Conservation (phyloP, 1,284 basidiomycete species). For the Prillingera fragicola region DNA sequence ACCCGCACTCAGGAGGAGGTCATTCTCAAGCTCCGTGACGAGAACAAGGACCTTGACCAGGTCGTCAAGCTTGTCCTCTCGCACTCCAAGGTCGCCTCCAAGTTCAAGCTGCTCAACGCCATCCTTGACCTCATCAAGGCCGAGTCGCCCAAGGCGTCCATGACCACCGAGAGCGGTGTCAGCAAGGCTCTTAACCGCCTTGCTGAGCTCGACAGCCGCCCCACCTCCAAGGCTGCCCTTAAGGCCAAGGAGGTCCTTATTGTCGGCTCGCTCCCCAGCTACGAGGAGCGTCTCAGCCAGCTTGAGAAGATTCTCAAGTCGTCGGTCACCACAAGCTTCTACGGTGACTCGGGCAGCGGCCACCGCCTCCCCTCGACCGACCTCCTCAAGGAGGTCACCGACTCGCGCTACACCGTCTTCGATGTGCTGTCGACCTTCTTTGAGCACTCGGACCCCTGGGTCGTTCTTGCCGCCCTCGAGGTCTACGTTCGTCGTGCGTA, state of each 20-base stretch:
- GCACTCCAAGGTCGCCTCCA: constrained; percentile 90
- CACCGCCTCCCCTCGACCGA: constrained; percentile 73
- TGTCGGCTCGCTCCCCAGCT: constrained; percentile 90
- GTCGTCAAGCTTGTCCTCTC: constrained; percentile 84
- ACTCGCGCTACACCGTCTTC: constrained; percentile 94
- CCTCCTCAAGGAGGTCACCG: constrained; percentile 84
- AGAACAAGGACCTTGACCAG: constrained; percentile 87
- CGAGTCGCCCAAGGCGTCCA: constrained; percentile 65
- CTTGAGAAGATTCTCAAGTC: constrained; percentile 91
- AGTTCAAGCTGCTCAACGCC: constrained; percentile 78
- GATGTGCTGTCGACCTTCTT: constrained; percentile 97
- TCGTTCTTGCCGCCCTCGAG: constrained; percentile 87
- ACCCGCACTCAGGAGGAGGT: constrained; percentile 82
- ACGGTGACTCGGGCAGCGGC: constrained; percentile 72
- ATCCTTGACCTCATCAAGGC: constrained; percentile 84
- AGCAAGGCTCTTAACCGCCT: constrained; percentile 41
- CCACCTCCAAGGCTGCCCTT: constrained; percentile 79
- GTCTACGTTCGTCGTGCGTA: constrained; percentile 90
- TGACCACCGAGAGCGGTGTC: constrained; percentile 45
- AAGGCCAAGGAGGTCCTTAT: constrained; percentile 98
- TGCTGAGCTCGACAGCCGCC: constrained; percentile 73
- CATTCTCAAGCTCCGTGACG: constrained; percentile 82
- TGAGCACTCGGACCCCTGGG: constrained; percentile 73
- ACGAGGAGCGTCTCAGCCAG: constrained; percentile 86
- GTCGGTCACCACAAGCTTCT: constrained; percentile 78